Percentiles rank a stretch among this genome's conserved stretches.
Evolutionary conservation across 148 eudicot genomes (phyloP).

Genomic region (Selenicereus undatus): DNA sequence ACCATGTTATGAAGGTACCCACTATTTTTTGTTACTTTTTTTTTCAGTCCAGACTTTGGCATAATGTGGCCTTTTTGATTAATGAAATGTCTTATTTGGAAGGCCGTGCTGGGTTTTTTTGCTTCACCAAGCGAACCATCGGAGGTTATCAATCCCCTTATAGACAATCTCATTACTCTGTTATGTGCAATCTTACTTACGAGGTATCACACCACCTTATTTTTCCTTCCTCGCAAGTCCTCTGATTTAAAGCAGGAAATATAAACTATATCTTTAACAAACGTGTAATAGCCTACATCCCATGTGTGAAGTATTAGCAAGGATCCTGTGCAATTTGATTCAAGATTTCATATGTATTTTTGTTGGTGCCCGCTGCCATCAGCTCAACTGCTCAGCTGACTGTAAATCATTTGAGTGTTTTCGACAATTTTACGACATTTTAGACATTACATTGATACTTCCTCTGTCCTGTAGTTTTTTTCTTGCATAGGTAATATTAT

Average conservation of each 20-base stretch:
- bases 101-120: slow-evolving; percentile 94
- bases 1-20: slow-evolving; percentile 81
- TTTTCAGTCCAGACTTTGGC: neutral
- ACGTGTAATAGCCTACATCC: neutral
- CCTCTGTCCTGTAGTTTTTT: too few relatives aligned
- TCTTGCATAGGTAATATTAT: too few relatives aligned
- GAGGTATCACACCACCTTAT: slow-evolving; percentile 44
- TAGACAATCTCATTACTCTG: slow-evolving; percentile 80
- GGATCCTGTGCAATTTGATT: neutral
- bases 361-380: neutral
- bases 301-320: neutral
- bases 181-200: slow-evolving; percentile 81
- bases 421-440: too few relatives aligned
- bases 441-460: too few relatives aligned
- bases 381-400: neutral
- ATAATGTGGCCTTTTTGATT: neutral
- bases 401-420: neutral
- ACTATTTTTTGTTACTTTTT: slow-evolving; percentile 4
- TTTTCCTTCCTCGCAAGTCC: neutral
- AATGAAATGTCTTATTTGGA: slow-evolving; percentile 25
- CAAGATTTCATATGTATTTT: neutral
- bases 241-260: neutral
- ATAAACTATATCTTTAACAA: neutral
- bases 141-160: slow-evolving; percentile 67
- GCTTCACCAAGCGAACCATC: slow-evolving; percentile 85